Evolutionary conservation across 2,329 filamentous ascomycete species (phyloP).

Genomic region (Arthrinium puccinioides): DNA sequence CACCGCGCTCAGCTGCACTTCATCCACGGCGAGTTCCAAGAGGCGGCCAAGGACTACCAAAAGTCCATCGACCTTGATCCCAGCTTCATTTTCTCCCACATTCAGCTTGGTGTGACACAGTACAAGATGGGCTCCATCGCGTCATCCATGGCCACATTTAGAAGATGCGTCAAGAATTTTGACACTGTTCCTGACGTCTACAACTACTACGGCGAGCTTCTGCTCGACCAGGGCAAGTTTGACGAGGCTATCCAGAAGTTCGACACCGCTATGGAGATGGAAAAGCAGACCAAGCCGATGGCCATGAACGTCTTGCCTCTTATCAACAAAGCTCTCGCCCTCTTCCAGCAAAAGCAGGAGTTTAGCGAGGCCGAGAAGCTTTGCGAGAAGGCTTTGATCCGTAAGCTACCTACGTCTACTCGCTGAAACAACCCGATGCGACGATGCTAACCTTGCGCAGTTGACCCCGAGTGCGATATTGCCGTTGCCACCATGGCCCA

Average conservation of each 20-base stretch:
- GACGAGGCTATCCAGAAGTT: slow-evolving; percentile 96
- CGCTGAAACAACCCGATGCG: slow-evolving; percentile 4
- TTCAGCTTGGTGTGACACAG: slow-evolving; percentile 96
- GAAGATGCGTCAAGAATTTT: slow-evolving; percentile 97
- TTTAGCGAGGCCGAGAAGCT: slow-evolving; percentile 91
- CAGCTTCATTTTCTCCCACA: slow-evolving; percentile 98
- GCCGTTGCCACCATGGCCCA: slow-evolving; percentile 98
- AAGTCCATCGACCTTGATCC: slow-evolving; percentile 96
- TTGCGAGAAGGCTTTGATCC: slow-evolving; percentile 94
- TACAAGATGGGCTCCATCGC: slow-evolving; percentile 99
- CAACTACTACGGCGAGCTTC: slow-evolving; percentile 97
- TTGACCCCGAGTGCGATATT: slow-evolving; percentile 98
- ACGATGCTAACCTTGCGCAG: slow-evolving; percentile 42
- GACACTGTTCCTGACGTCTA: slow-evolving; percentile 94
- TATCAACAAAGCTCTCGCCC: slow-evolving; percentile 95
- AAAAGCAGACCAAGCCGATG: slow-evolving; percentile 87
- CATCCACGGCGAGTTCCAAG: slow-evolving; percentile 87
- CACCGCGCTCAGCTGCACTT: slow-evolving; percentile 98
- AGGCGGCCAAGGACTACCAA: slow-evolving; percentile 97
- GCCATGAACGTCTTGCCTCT: slow-evolving; percentile 96
- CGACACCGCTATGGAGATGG: slow-evolving; percentile 96
- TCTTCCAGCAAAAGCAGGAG: slow-evolving; percentile 98
- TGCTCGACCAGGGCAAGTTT: slow-evolving; percentile 94
- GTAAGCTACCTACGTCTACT: slow-evolving; percentile 47
- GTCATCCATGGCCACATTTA: slow-evolving; percentile 97